Conservation (phyloP, 768 basidiomycete species). For the Lactarius tabidus region DNA sequence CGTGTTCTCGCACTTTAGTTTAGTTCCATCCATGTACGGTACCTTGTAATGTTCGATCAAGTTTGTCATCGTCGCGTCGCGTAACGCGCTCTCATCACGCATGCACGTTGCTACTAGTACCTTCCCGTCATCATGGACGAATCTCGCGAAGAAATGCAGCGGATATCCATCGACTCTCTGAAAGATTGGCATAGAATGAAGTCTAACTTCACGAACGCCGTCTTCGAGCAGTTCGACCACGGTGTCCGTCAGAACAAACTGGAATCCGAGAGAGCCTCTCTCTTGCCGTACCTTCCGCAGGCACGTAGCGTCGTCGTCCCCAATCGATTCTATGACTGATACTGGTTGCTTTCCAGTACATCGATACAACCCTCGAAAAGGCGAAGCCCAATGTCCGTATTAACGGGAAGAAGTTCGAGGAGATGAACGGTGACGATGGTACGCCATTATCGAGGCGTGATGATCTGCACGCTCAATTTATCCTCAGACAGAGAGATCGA, state of each 20-base stretch:
- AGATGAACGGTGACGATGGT: slow-evolving; percentile 19
- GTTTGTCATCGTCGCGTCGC: neutral
- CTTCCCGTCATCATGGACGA: slow-evolving; percentile 15
- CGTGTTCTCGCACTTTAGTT: neutral
- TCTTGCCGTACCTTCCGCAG: slow-evolving; percentile 20
- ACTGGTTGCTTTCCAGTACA: slow-evolving; percentile 15
- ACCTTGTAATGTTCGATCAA: neutral
- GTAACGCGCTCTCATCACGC: neutral
- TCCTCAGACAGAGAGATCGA: slow-evolving; percentile 47
- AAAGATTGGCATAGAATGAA: slow-evolving; percentile 25
- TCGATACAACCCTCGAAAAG: slow-evolving; percentile 23
- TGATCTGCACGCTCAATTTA: neutral
- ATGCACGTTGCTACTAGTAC: neutral
- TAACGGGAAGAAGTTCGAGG: slow-evolving; percentile 25
- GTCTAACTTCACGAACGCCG: slow-evolving; percentile 21
- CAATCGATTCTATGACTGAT: neutral
- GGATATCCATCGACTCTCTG: slow-evolving; percentile 22
- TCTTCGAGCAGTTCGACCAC: slow-evolving; percentile 14
- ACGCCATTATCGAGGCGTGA: neutral
- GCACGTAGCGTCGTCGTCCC: neutral
- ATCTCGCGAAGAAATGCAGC: slow-evolving; percentile 21
- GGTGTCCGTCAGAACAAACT: slow-evolving; percentile 10
- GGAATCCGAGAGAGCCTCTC: slow-evolving; percentile 6
- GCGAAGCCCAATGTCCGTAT: slow-evolving; percentile 24
- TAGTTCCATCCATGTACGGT: neutral